These are phyloP conservation scores for Rhinocladiella mackenziei DNA, from an alignment of 2,329 filamentous ascomycete species.

Conservation along the genomic window DNA sequence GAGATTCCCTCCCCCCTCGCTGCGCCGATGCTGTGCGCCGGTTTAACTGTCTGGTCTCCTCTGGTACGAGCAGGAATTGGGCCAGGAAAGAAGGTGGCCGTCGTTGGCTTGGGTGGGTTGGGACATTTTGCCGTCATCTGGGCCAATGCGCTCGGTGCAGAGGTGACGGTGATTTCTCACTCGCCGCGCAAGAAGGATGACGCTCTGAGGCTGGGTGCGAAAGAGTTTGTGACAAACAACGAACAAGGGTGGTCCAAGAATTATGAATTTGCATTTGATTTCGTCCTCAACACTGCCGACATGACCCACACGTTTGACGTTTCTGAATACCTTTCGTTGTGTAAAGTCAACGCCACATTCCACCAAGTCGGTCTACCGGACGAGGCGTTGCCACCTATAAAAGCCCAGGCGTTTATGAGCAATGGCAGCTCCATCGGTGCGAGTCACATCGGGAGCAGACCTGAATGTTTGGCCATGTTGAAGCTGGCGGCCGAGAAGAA, in stretches of 20 bases:
- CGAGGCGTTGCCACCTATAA: conserved; percentile 65
- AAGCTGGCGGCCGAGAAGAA: conserved; percentile 66
- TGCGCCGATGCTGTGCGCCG: conserved; percentile 63
- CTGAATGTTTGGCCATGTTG: conserved; percentile 69
- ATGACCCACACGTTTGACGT: conserved; percentile 66
- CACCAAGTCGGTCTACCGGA: conserved; percentile 58
- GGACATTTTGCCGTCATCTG: conserved; percentile 69
- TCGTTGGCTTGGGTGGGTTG: conserved; percentile 56
- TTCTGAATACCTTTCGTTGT: conserved; percentile 47
- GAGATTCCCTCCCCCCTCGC: conserved; percentile 51
- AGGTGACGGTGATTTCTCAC: conserved; percentile 60
- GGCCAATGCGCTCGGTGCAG: conserved; percentile 62
- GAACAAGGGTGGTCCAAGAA: conserved; percentile 57
- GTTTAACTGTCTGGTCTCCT: conserved; percentile 74
- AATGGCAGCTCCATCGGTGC: conserved; percentile 71
- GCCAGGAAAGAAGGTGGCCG: conserved; percentile 53
- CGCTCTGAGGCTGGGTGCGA: conserved; percentile 56
- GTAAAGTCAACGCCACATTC: conserved; percentile 54
- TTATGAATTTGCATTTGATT: conserved; percentile 55
- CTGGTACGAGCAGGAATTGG: conserved; percentile 71
- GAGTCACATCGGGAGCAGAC: conserved; percentile 66
- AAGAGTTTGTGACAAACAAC: conserved; percentile 56
- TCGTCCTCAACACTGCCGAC: conserved; percentile 69
- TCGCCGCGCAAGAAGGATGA: conserved; percentile 58
- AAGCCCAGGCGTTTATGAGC: conserved; percentile 67